Evolutionary conservation across 305 asterid genomes (phyloP).

Genomic region (Coffea humblotiana): DNA sequence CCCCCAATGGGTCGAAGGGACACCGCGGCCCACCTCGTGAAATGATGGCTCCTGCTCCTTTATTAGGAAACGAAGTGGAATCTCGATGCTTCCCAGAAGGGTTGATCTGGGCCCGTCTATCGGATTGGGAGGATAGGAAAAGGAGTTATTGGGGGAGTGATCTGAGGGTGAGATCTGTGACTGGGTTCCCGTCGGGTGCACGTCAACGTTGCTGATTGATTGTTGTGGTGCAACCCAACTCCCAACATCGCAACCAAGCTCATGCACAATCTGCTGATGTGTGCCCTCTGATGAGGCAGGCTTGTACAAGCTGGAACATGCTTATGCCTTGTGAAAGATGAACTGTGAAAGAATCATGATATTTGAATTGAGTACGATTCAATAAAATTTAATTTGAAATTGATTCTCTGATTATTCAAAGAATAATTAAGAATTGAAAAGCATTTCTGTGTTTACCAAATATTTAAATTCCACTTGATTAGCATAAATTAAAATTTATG

Average conservation of each 20-base stretch:
- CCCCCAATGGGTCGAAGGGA: not conserved
- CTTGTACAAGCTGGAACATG: not conserved
- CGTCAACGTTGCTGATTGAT: not conserved
- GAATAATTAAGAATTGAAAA: too few species aligned
- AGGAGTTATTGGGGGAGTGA: not conserved
- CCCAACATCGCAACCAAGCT: not conserved
- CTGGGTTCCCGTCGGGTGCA: not conserved
- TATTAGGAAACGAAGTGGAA: too few species aligned
- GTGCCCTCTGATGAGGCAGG: slow-evolving; percentile 16
- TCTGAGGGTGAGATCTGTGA: not conserved
- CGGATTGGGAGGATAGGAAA: not conserved
- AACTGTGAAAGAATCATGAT: too few species aligned
- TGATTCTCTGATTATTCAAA: too few species aligned
- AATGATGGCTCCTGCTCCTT: slow-evolving; percentile 13
- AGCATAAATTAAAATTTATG: too few species aligned
- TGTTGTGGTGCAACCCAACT: slow-evolving; percentile 13
- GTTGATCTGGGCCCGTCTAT: not conserved
- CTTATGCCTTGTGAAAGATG: too few species aligned
- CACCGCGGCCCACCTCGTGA: not conserved
- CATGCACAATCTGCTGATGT: not conserved
- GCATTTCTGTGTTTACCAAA: too few species aligned
- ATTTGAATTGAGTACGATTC: too few species aligned
- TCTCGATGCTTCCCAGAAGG: too few species aligned
- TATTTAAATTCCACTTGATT: too few species aligned
- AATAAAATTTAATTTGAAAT: too few species aligned